These are phyloP conservation scores for Dryas octopetala DNA, from an alignment of 306 rosid species.

Conservation along the genomic window DNA sequence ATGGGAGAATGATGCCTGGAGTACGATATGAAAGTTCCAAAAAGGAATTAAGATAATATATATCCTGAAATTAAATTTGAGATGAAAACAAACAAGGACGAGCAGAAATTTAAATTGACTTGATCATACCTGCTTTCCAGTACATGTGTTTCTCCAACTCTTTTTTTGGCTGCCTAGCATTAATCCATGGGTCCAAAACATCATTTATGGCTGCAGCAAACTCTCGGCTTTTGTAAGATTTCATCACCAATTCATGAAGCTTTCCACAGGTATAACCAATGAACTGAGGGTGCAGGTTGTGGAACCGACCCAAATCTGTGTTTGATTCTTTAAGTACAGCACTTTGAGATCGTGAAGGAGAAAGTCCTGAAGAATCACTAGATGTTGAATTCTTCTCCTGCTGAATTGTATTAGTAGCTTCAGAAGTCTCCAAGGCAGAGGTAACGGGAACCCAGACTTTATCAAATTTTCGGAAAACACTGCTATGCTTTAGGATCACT, in stretches of 20 bases:
- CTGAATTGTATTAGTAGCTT: conserved; percentile 35
- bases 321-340: conserved; percentile 26
- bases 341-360: conserved; percentile 38
- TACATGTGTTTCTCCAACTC: conserved; percentile 74
- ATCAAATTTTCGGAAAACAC: conserved; percentile 85
- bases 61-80: conserved; percentile 1
- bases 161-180: conserved; percentile 90
- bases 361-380: conserved; percentile 40
- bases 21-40: background rate
- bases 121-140: conserved; percentile 79
- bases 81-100: conserved; percentile 7
- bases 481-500: conserved; percentile 59
- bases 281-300: conserved; percentile 77
- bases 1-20: background rate
- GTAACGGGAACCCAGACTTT: conserved; percentile 88
- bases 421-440: conserved; percentile 60
- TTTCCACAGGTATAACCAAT: conserved; percentile 85
- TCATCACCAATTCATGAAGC: conserved; percentile 93
- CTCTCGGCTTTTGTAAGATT: conserved; percentile 90
- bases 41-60: background rate
- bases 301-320: conserved; percentile 39
- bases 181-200: conserved; percentile 98
- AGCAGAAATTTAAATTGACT: conserved; percentile 6
- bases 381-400: conserved; percentile 40
- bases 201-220: conserved; percentile 93